Evolutionary conservation across 2,329 filamentous ascomycete genomes (phyloP), one percentile per base, ranked within the genome.

Genomic region (Xylariaceae sp.): DNA sequence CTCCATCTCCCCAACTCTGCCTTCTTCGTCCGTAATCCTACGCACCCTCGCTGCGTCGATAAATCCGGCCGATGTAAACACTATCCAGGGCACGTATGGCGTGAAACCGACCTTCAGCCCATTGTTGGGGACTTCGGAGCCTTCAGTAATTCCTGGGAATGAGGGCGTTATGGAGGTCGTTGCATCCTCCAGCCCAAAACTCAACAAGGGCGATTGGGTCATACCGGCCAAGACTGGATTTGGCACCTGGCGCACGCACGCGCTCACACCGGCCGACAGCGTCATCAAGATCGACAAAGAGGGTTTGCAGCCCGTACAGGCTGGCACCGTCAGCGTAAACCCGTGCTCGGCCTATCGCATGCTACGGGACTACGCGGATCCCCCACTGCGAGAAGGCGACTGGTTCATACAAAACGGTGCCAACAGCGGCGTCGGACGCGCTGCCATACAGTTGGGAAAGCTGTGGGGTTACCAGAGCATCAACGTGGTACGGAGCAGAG

Each of bases 341-440:
- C 93, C 93, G 2, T 90, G 88, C 64, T 95, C 89, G 1, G 93
- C 93, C 2, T 97, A 95, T 67, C 81, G 90, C 41, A 94, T 98
- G 83, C 76, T 98, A 44, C 81, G 82, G 42, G 87, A 91, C 61
- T 96, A 91, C 59, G 68, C 70, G 44, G 64, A 68, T 39, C 62
- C 71, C 9, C 67, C 65, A 2, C 51, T 76, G 37, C 69, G 68
- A 41, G 78, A 81, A n/a, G 87, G 90, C 41, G 85, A 94, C 42
- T 98, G 91, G 90, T 88, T 96, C 60, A 82, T 98, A 35, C 93
- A 98, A 67, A 98, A 98, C 62, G 93, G 91, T 7, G 93, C 91
- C 30, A 98, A 98, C 66, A 89, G 83, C 32, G 93, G 89, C 9
- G 93, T 98, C 13, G 93, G 93, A 2, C 74, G 93, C 30, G 87